Evolutionary conservation across 495 filamentous ascomycete species (phyloP).

Genomic region (Penicillium subrubescens): DNA sequence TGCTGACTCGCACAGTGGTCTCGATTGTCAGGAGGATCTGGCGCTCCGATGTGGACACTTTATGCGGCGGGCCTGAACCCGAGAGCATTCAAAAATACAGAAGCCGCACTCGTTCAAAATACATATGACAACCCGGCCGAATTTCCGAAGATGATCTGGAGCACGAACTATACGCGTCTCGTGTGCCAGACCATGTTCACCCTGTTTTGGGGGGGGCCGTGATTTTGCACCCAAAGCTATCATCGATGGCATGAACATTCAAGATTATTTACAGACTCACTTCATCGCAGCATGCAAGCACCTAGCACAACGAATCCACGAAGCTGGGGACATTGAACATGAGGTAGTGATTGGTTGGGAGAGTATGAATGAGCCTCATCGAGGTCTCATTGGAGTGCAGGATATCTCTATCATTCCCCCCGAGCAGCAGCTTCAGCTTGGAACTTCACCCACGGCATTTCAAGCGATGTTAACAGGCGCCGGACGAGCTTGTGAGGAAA

Average conservation of each 20-base stretch:
- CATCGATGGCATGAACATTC: slow-evolving; percentile 92
- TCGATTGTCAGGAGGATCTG: slow-evolving; percentile 88
- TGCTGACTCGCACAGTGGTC: slow-evolving; percentile 68
- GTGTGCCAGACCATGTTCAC: slow-evolving; percentile 92
- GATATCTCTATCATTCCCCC: slow-evolving; percentile 80
- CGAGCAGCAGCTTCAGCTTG: slow-evolving; percentile 91
- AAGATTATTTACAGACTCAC: slow-evolving; percentile 91
- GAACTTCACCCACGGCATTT: slow-evolving; percentile 92
- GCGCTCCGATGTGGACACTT: slow-evolving; percentile 96
- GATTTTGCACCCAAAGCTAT: slow-evolving; percentile 96
- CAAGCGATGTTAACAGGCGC: slow-evolving; percentile 90
- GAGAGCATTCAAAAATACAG: slow-evolving; percentile 76
- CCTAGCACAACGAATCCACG: slow-evolving; percentile 80
- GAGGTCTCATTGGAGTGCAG: slow-evolving; percentile 82
- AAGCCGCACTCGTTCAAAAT: slow-evolving; percentile 94
- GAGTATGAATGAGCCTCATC: slow-evolving; percentile 90
- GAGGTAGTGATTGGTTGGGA: slow-evolving; percentile 95
- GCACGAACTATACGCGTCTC: slow-evolving; percentile 90
- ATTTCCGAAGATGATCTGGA: slow-evolving; percentile 99
- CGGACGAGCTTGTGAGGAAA: slow-evolving; percentile 83
- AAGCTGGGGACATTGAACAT: slow-evolving; percentile 86
- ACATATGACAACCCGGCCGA: slow-evolving; percentile 82
- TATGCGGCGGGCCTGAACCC: slow-evolving; percentile 94
- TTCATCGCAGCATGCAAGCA: slow-evolving; percentile 78
- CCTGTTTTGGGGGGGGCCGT: slow-evolving; percentile 88